A percentile compares a stretch with the other conserved stretches of the same genome.
These are phyloP conservation scores for Volvariella surrecta DNA, from an alignment of 1,284 basidiomycete genomes.

Conservation along the genomic window DNA sequence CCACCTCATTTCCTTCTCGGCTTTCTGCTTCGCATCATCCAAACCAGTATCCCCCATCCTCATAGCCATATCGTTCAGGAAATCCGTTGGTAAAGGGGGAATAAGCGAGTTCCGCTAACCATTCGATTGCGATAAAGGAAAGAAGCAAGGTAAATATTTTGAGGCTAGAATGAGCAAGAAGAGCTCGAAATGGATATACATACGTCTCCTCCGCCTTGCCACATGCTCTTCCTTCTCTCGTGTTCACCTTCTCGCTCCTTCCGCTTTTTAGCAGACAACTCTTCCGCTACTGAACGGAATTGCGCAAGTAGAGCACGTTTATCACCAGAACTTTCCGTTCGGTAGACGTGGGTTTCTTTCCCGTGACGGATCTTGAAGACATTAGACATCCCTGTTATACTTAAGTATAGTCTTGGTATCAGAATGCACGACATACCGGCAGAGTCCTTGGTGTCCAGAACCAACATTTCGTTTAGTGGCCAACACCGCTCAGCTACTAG, in stretches of 20 bases:
- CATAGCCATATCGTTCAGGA: conserved; percentile 59
- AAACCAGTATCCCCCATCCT: conserved; percentile 37
- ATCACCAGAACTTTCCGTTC: conserved; percentile 74
- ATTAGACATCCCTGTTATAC: conserved; percentile 72
- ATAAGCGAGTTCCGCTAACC: conserved; percentile 21
- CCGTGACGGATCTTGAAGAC: conserved; percentile 93
- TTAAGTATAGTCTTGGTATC: conserved; percentile 3
- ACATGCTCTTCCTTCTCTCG: conserved; percentile 77
- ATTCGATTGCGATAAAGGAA: too few species aligned
- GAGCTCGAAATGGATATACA: conserved; percentile 14
- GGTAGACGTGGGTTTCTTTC: conserved; percentile 91
- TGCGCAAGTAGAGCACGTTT: conserved; percentile 83
- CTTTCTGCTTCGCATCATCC: conserved; percentile 54
- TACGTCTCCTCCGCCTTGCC: conserved; percentile 50
- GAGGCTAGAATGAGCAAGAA: background rate
- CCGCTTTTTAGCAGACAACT: conserved; percentile 77
- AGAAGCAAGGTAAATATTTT: background rate
- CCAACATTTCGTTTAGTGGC: conserved; percentile 86
- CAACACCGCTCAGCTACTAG: conserved; percentile 92
- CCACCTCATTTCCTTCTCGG: conserved; percentile 75
- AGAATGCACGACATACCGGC: conserved; percentile 45
- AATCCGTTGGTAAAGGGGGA: conserved; percentile 49
- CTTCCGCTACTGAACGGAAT: conserved; percentile 89
- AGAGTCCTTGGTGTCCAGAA: conserved; percentile 93
- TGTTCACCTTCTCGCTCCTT: conserved; percentile 92